Percentiles rank a stretch among this genome's conserved stretches.
Evolutionary conservation across 495 filamentous ascomycete genomes (phyloP).

Genomic region (Aspergillus conjunctus): DNA sequence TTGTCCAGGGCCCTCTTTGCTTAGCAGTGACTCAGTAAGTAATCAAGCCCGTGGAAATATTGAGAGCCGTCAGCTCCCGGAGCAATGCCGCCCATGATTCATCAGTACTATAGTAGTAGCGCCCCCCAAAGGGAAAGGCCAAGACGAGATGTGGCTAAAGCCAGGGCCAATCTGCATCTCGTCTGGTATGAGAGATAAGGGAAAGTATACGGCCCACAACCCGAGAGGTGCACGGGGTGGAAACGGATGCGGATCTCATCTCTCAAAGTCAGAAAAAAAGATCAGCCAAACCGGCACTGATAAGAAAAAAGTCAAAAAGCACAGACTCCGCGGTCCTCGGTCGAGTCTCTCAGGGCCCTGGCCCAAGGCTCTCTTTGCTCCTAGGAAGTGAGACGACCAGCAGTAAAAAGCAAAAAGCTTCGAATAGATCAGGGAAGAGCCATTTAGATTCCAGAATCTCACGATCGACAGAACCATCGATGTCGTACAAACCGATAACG

Average conservation of each 20-base stretch:
- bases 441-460: not conserved
- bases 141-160: conserved; percentile 6
- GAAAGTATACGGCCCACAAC: conserved; percentile 14
- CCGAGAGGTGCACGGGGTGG: not conserved
- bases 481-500: not conserved
- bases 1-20: not conserved
- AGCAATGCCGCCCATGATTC: not conserved
- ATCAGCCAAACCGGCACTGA: not conserved
- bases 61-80: not conserved
- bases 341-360: not conserved
- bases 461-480: conserved; percentile 1
- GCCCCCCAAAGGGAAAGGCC: too few species aligned
- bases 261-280: not conserved
- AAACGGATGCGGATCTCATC: not conserved
- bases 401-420: not conserved
- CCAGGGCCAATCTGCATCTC: conserved; percentile 8
- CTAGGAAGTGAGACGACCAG: not conserved
- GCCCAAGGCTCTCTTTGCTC: not conserved
- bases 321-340: conserved; percentile 2
- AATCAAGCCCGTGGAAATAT: conserved; percentile 4
- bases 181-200: conserved; percentile 2
- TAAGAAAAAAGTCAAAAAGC: not conserved
- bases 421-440: not conserved
- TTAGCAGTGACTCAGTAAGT: not conserved
- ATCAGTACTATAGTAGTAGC: not conserved